Conservation (phyloP, 78 protist species). For the Dictyostelium brefeldianum region DNA sequence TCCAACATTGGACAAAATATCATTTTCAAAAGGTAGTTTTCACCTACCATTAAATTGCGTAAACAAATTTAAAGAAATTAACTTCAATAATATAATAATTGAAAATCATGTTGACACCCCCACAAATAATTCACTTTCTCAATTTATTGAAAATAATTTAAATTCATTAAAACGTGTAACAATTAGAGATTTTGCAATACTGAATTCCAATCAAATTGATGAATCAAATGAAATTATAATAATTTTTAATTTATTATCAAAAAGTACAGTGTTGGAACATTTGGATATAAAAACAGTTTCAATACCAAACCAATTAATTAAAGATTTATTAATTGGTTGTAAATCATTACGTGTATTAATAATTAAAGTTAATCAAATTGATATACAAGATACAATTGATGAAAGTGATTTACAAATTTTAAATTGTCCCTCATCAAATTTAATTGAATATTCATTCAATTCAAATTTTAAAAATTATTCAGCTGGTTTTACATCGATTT, state of each 20-base stretch:
- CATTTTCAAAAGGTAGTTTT: background rate
- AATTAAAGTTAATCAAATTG: background rate
- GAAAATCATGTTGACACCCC: background rate
- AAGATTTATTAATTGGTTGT: background rate
- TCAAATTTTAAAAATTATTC: background rate
- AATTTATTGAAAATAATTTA: constrained; percentile 14
- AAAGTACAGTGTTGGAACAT: background rate
- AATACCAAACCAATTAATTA: background rate
- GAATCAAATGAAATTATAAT: background rate
- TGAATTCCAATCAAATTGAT: background rate
- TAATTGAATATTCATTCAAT: constrained; percentile 5
- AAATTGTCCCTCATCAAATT: background rate
- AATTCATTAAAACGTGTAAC: background rate
- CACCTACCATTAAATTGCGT: background rate
- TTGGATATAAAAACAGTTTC: background rate
- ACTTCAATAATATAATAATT: background rate
- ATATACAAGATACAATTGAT: background rate
- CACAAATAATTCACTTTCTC: background rate
- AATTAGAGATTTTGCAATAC: background rate
- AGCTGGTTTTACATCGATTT: background rate
- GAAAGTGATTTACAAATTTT: background rate
- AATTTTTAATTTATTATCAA: background rate
- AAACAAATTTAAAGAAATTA: background rate
- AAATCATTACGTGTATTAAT: background rate
- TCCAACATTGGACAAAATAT: background rate